Percentiles rank a stretch among this genome's conserved stretches.
Conservation (phyloP, 106 monocot species). For the Agapanthus africanus region DNA sequence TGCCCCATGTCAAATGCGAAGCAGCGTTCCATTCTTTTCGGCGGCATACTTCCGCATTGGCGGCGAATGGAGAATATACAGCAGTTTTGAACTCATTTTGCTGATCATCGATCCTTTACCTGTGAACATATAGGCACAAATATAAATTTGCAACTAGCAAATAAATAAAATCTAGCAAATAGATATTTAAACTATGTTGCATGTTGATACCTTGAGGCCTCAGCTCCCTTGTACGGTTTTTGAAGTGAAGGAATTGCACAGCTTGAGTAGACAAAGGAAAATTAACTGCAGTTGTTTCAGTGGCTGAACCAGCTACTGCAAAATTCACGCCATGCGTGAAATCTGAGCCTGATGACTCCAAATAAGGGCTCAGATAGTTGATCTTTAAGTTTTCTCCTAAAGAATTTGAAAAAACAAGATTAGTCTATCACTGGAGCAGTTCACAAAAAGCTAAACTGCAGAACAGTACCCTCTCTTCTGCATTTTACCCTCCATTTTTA, state of each 20-base stretch:
- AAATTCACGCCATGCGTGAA: conserved; percentile 50
- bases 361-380: conserved; percentile 39
- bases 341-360: conserved; percentile 50
- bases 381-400: conserved; percentile 44
- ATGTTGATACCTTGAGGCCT: conserved; percentile 24
- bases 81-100: conserved; percentile 31
- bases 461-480: no score
- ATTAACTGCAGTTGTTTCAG: conserved; percentile 8
- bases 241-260: conserved; percentile 57
- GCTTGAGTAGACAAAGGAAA: conserved; percentile 42
- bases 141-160: no score
- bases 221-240: conserved; percentile 50
- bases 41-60: no score
- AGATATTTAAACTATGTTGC: no score
- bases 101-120: conserved; percentile 36
- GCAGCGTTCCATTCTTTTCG: no score
- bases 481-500: no score
- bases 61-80: no score
- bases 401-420: background rate
- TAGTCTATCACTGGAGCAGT: background rate
- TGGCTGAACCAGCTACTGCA: conserved; percentile 43
- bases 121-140: no score
- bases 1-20: conserved; percentile 57
- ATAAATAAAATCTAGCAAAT: no score
- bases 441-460: background rate